A percentile compares a stretch with the other conserved stretches of the same genome.
Evolutionary conservation across 768 basidiomycete genomes (phyloP).

Genomic region (Lactarius quietus): DNA sequence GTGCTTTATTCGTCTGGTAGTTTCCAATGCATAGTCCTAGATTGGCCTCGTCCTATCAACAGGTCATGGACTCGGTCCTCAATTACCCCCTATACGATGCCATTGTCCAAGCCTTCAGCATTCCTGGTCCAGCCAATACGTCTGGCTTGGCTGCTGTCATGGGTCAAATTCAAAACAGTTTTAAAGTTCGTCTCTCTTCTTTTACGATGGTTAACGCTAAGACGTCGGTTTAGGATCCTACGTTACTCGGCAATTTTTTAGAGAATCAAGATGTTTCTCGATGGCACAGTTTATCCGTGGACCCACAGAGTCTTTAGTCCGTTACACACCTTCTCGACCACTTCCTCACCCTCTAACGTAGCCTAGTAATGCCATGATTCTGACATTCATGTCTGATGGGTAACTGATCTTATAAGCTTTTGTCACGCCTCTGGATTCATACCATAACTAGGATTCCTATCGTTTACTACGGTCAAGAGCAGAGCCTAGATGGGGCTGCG

Average conservation of each 20-base stretch:
- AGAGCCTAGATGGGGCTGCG: constrained; percentile 55
- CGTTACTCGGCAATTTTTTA: constrained; percentile 66
- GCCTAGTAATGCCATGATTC: constrained; percentile 65
- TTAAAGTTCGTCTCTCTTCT: constrained; percentile 35
- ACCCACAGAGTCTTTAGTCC: constrained; percentile 67
- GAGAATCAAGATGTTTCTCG: constrained; percentile 78
- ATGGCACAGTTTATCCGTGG: constrained; percentile 69
- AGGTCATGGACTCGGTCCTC: constrained; percentile 63
- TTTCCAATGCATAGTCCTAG: constrained; percentile 34
- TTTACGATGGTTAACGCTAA: not conserved
- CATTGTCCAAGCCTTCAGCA: constrained; percentile 59
- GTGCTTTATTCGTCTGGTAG: constrained; percentile 23
- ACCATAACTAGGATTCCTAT: constrained; percentile 55
- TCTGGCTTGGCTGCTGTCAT: constrained; percentile 52
- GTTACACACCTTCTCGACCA: constrained; percentile 27
- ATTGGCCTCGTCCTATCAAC: constrained; percentile 53
- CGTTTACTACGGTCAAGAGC: constrained; percentile 81
- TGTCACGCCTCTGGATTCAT: not conserved
- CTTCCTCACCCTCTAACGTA: constrained; percentile 16
- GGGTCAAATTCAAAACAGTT: constrained; percentile 49
- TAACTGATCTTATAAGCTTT: constrained; percentile 16
- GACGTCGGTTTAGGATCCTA: constrained; percentile 31
- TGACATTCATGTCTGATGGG: constrained; percentile 76
- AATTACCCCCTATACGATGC: constrained; percentile 70
- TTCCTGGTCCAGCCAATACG: constrained; percentile 66